Conservation (phyloP, 371 early-diverging fungal genomes). For the Rhizopus arrhizus region DNA sequence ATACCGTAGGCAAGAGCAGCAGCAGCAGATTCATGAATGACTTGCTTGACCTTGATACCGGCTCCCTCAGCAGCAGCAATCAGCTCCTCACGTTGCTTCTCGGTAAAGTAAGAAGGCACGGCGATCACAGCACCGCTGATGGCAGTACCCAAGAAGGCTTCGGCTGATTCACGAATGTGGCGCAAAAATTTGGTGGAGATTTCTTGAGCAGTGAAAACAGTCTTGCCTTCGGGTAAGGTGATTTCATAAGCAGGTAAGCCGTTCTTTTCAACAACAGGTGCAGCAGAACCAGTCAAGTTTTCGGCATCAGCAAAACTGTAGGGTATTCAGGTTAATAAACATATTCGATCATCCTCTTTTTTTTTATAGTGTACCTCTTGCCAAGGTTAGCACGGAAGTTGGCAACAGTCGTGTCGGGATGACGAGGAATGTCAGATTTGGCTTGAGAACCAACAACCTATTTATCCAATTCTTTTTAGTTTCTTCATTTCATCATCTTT, state of each 20-base stretch:
- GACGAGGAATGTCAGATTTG: conserved; percentile 85
- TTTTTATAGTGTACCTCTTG: conserved; percentile 46
- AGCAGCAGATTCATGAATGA: conserved; percentile 95
- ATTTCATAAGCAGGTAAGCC: conserved; percentile 81
- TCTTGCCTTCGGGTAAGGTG: conserved; percentile 63
- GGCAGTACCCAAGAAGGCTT: conserved; percentile 78
- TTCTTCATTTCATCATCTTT: too few species aligned
- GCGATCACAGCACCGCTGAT: conserved; percentile 92
- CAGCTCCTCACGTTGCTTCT: conserved; percentile 83
- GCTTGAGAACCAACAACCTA: conserved; percentile 93
- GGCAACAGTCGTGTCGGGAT: conserved; percentile 84
- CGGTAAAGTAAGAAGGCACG: conserved; percentile 92
- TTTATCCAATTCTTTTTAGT: background rate
- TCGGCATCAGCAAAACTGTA: conserved; percentile 48
- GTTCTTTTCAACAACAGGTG: conserved; percentile 68
- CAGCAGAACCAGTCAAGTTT: conserved; percentile 57
- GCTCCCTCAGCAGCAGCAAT: conserved; percentile 83
- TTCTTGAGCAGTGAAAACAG: conserved; percentile 68
- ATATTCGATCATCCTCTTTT: background rate
- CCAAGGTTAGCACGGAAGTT: conserved; percentile 89
- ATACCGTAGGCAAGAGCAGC: conserved; percentile 94
- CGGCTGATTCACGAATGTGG: conserved; percentile 87
- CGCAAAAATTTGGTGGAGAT: conserved; percentile 78
- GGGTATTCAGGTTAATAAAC: background rate
- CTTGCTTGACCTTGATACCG: conserved; percentile 86